Conservation (phyloP, 1,284 basidiomycete species). For the Boletellus deceptivus region DNA sequence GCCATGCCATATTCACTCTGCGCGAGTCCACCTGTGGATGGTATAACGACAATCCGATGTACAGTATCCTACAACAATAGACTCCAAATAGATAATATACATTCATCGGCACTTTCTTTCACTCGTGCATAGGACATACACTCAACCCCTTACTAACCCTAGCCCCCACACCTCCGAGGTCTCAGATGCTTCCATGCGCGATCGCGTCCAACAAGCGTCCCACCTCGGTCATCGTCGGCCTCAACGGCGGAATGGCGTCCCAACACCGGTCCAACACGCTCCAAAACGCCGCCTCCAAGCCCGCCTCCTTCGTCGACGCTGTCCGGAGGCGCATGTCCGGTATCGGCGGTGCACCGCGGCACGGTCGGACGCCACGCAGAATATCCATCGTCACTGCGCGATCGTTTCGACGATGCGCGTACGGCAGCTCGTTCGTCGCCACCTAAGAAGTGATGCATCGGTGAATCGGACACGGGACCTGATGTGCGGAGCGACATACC, state of each 20-base stretch:
- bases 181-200: not conserved
- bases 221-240: constrained; percentile 32
- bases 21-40: no score
- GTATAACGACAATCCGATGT: no score
- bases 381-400: constrained; percentile 50
- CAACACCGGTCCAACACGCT: constrained; percentile 45
- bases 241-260: constrained; percentile 27
- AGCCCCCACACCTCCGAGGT: not conserved
- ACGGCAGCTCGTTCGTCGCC: constrained; percentile 49
- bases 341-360: constrained; percentile 13
- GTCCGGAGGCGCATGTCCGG: constrained; percentile 15
- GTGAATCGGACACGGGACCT: no score
- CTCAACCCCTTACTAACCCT: no score
- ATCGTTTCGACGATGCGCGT: constrained; percentile 45
- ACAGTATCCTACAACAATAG: no score
- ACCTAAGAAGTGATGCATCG: constrained; percentile 34
- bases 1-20: no score
- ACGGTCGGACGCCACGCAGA: constrained; percentile 48
- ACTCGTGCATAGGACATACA: no score
- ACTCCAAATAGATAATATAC: no score
- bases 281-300: constrained; percentile 35
- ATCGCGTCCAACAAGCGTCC: constrained; percentile 16
- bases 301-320: no score
- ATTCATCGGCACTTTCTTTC: no score
- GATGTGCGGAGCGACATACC: constrained; percentile 31